Evolutionary conservation across 2,329 filamentous ascomycete species (phyloP).

Genomic region (Beauveria sp.): DNA sequence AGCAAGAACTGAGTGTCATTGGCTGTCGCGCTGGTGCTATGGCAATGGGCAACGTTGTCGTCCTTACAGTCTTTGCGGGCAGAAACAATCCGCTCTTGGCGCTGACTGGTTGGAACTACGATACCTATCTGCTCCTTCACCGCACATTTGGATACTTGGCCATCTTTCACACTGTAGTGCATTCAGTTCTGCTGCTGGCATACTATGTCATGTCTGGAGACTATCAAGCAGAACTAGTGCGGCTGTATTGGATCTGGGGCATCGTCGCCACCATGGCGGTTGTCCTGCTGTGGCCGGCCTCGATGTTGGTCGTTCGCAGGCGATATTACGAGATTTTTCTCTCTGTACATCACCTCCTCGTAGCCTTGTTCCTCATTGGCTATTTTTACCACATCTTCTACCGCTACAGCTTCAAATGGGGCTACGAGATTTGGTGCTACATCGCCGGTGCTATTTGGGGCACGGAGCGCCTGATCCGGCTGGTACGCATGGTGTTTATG

Average conservation of each 20-base stretch:
- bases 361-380: conserved; percentile 24
- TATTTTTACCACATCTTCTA: conserved; percentile 31
- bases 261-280: conserved; percentile 23
- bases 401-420: conserved; percentile 26
- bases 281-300: conserved; percentile 19
- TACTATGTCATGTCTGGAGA: conserved; percentile 19
- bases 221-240: conserved; percentile 19
- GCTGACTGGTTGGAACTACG: conserved; percentile 29
- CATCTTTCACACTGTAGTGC: conserved; percentile 68
- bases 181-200: conserved; percentile 24
- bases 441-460: conserved; percentile 25
- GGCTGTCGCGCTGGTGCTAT: conserved; percentile 29
- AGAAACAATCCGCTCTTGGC: conserved; percentile 29
- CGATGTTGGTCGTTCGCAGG: conserved; percentile 21
- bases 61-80: conserved; percentile 25
- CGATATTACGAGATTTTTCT: conserved; percentile 28
- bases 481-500: conserved; percentile 18
- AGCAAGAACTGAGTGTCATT: conserved; percentile 23
- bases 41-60: conserved; percentile 25
- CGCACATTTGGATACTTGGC: conserved; percentile 52
- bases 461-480: conserved; percentile 21
- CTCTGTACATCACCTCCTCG: conserved; percentile 23
- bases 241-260: conserved; percentile 28
- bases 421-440: conserved; percentile 30
- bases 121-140: conserved; percentile 29